Base-by-base conservation (phyloP, 192 early-diverging fungal genomes). In the Gamsiella multidivaricata region DNA sequence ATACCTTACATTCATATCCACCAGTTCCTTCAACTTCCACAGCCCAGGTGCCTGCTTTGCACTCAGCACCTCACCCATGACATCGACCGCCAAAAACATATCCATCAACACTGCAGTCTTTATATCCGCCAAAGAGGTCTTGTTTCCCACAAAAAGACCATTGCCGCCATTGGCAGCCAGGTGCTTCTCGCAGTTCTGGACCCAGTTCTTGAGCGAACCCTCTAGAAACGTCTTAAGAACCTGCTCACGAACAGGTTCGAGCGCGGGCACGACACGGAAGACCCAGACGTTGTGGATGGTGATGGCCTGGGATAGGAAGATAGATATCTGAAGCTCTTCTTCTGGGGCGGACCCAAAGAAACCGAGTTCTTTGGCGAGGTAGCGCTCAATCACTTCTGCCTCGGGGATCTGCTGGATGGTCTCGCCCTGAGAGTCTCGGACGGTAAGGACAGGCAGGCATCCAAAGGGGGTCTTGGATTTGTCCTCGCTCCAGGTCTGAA, bases 121-220 rank as follows among this genome's bases (percentile, higher is more conserved):
- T 29, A 84, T 61, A 41, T 89, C 88, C 5, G 64, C 75, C 33
- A 84, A 73, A 9, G 84, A 83, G 5, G 45, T 76, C 32, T 70
- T 53, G 31, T 59, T 54, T 26, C 87, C 83, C 50, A 88, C 80
- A 63, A 85, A 85, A 43, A 85, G 83, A 25, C 34, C 49, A 33
- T 56, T 66, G 1, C 17, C 32, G 1, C 45, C 55, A 41, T 60
- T 61, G 3, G 14, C 36, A 7, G 49, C 61, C 61, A 87, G 54
- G 9, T 81, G 34, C 33, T 82, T 73, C 37, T 83, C 82, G 36
- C 83, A 85, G 17, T 70, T 70, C 31, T 22, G 0, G 31, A 61
- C 10, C 68, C 68, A 70, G 23, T 42, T 60, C 42, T 54, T 59
- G 9, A 61, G 42, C 0, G 68, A 61, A 4, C 34, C 31, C 10